Conservation (phyloP, 192 early-diverging fungal species). For the Kickxella alabastrina region DNA sequence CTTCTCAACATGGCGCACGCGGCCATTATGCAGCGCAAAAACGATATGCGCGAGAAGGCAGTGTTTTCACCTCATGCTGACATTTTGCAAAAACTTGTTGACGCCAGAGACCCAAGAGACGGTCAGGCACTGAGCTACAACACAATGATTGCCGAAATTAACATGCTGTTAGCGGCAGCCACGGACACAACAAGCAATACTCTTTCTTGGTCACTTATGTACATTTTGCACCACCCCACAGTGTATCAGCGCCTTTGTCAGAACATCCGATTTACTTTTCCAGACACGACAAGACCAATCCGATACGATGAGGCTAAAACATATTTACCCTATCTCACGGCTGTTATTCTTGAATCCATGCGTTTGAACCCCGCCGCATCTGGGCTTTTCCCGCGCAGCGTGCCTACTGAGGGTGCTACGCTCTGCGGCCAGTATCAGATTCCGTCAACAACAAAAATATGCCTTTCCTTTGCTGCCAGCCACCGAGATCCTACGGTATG, state of each 20-base stretch:
- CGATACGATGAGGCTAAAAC: slow-evolving; percentile 20
- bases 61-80: slow-evolving; percentile 3
- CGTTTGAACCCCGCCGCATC: slow-evolving; percentile 27
- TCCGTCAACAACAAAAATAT: slow-evolving; percentile 13
- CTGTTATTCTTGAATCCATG: slow-evolving; percentile 43
- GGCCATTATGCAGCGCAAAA: slow-evolving; percentile 7
- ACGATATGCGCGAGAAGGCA: neutral
- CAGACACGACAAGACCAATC: slow-evolving; percentile 11
- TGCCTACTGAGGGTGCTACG: slow-evolving; percentile 15
- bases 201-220: slow-evolving; percentile 28
- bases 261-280: slow-evolving; percentile 27
- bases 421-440: slow-evolving; percentile 9
- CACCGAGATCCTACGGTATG: slow-evolving; percentile 23
- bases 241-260: slow-evolving; percentile 15
- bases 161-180: slow-evolving; percentile 35
- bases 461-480: slow-evolving; percentile 22
- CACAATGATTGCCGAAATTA: slow-evolving; percentile 19
- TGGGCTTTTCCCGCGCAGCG: slow-evolving; percentile 21
- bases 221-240: slow-evolving; percentile 30
- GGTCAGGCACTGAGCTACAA: slow-evolving; percentile 14
- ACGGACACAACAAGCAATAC: slow-evolving; percentile 53
- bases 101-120: slow-evolving; percentile 31
- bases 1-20: slow-evolving; percentile 1
- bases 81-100: slow-evolving; percentile 41
- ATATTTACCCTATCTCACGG: slow-evolving; percentile 29